Percentiles rank a stretch among this genome's conserved stretches.
Evolutionary conservation across 306 rosid species (phyloP).

Genomic region (Oxytropis ochrocephala): DNA sequence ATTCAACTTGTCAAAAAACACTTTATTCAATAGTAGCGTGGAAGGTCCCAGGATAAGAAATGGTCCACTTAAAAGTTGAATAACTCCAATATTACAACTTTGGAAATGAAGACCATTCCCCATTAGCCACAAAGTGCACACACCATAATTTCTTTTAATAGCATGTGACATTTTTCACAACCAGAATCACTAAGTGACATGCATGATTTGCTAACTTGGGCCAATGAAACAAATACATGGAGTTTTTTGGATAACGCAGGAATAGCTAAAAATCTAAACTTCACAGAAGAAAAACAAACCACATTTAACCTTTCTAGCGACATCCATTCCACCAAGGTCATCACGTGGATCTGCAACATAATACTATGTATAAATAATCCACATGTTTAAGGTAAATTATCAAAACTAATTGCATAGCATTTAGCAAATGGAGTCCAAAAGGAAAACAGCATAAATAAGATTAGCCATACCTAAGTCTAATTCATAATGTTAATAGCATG

Average conservation of each 20-base stretch:
- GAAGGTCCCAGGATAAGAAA: constrained; percentile 2
- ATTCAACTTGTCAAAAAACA: too few relatives aligned
- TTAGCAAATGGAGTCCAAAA: background rate
- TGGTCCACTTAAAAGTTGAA: background rate
- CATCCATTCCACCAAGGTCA: constrained; percentile 95
- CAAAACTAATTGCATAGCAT: constrained; percentile 6
- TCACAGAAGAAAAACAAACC: constrained; percentile 11
- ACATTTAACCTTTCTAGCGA: constrained; percentile 83
- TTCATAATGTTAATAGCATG: background rate
- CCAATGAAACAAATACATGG: background rate
- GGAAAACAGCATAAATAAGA: background rate
- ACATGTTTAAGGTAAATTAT: background rate
- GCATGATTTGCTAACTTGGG: background rate
- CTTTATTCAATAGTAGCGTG: background rate
- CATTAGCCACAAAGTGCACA: background rate
- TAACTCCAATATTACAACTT: background rate
- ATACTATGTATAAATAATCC: constrained; percentile 10
- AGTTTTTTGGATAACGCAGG: constrained; percentile 3
- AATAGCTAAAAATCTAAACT: background rate
- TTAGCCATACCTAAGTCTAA: background rate
- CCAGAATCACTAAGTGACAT: background rate
- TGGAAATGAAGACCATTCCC: background rate
- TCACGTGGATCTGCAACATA: constrained; percentile 90
- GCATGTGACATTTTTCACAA: background rate
- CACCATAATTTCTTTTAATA: background rate